Evolutionary conservation across 2,329 filamentous ascomycete genomes (phyloP).

Genomic region (Gaeumannomyces sp.): DNA sequence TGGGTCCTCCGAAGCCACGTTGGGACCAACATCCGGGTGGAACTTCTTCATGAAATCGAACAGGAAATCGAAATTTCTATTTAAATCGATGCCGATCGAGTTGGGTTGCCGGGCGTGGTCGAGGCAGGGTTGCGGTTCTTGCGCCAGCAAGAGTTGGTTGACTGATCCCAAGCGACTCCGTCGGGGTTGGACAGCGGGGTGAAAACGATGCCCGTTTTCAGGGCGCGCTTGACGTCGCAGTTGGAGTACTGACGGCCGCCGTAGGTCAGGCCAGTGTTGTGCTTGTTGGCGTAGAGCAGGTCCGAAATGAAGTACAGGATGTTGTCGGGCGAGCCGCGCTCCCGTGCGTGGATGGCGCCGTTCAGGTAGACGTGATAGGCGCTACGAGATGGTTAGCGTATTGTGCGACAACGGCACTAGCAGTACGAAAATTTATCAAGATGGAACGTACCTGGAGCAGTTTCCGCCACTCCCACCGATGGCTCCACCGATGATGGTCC

Average conservation of each 20-base stretch:
- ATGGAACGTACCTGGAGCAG: constrained; percentile 18
- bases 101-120: constrained; percentile 23
- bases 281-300: constrained; percentile 45
- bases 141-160: constrained; percentile 44
- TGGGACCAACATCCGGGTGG: constrained; percentile 29
- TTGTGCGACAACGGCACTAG: too few relatives aligned
- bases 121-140: constrained; percentile 46
- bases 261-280: constrained; percentile 43
- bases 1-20: constrained; percentile 36
- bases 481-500: constrained; percentile 29
- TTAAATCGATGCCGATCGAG: constrained; percentile 44
- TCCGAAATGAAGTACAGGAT: constrained; percentile 53
- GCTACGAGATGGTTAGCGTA: not conserved
- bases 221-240: constrained; percentile 43
- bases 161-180: constrained; percentile 45
- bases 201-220: constrained; percentile 47
- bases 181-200: constrained; percentile 49
- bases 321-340: constrained; percentile 50
- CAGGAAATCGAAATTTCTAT: constrained; percentile 52
- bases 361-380: constrained; percentile 43
- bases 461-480: constrained; percentile 30
- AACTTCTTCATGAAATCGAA: constrained; percentile 46
- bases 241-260: constrained; percentile 45
- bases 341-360: constrained; percentile 49
- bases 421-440: not conserved